These are phyloP conservation scores for Solanum ossicruentum DNA, from an alignment of 257 asterid genomes.

Conservation along the genomic window DNA sequence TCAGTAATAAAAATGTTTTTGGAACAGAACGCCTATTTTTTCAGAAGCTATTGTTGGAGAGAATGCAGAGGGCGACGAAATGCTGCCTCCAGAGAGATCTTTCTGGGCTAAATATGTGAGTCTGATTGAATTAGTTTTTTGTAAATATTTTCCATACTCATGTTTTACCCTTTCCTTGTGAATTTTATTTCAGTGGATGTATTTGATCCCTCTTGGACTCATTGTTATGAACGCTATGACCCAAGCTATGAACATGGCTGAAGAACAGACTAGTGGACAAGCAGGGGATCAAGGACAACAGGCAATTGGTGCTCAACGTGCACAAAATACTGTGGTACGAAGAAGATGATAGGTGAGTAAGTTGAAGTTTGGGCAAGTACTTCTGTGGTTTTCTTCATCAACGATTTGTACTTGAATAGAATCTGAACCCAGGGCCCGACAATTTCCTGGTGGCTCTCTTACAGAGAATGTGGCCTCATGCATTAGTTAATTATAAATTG, in stretches of 20 bases:
- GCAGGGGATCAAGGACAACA: conserved; percentile 52
- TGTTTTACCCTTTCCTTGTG: background rate
- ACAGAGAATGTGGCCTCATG: background rate
- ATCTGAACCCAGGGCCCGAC: background rate
- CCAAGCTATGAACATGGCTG: conserved; percentile 92
- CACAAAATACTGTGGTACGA: conserved; percentile 65
- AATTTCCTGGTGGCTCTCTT: background rate
- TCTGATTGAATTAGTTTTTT: background rate
- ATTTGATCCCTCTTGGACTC: conserved; percentile 89
- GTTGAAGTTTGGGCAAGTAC: background rate
- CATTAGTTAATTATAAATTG: background rate
- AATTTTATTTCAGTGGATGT: conserved; percentile 77
- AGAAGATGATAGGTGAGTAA: conserved; percentile 43
- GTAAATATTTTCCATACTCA: background rate
- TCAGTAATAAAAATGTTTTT: background rate
- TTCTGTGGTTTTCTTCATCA: background rate
- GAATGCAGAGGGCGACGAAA: conserved; percentile 61
- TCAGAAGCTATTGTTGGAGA: conserved; percentile 60
- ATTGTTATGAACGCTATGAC: conserved; percentile 88
- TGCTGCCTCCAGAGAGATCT: conserved; percentile 70
- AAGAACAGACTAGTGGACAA: conserved; percentile 68
- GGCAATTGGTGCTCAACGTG: conserved; percentile 39
- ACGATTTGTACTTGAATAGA: background rate
- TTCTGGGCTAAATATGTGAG: conserved; percentile 99
- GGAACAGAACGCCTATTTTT: conserved; percentile 74